Conservation (phyloP, 208 protist species). For the Wallacemonas sp. region DNA sequence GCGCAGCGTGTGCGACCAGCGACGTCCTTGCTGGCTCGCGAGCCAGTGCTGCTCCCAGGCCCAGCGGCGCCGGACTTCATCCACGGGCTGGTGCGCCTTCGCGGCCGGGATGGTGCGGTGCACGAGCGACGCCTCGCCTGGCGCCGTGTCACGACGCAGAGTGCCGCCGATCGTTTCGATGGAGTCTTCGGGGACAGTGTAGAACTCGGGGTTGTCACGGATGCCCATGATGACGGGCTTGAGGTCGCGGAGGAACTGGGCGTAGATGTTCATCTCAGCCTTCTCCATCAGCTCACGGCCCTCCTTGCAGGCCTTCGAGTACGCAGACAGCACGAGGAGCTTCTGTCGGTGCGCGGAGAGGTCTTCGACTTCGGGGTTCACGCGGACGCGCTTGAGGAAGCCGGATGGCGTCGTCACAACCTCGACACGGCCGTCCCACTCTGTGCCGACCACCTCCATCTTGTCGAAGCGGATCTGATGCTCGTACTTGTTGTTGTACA, state of each 20-base stretch:
- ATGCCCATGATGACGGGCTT: conserved; percentile 91
- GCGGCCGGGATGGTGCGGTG: conserved; percentile 87
- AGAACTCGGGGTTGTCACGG: conserved; percentile 93
- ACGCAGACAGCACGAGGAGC: conserved; percentile 85
- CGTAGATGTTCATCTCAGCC: conserved; percentile 89
- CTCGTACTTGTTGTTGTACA: conserved; percentile 95
- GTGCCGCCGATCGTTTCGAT: conserved; percentile 76
- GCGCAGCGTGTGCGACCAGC: conserved; percentile 67
- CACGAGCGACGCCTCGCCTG: not conserved
- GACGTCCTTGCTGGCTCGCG: conserved; percentile 47
- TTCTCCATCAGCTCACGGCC: conserved; percentile 81
- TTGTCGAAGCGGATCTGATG: conserved; percentile 90
- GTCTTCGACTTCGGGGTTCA: conserved; percentile 82
- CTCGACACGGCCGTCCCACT: conserved; percentile 83
- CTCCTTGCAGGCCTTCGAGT: conserved; percentile 71
- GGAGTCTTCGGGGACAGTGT: conserved; percentile 76
- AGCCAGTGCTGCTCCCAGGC: conserved; percentile 78
- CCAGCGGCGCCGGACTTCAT: conserved; percentile 70
- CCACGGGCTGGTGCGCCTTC: conserved; percentile 64
- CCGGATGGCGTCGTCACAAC: conserved; percentile 86
- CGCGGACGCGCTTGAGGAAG: conserved; percentile 82
- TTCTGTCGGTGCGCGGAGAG: conserved; percentile 52
- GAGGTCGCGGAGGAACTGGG: conserved; percentile 88
- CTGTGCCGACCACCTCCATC: conserved; percentile 86
- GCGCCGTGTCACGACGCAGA: conserved; percentile 25